phyloP scores from a whole-genome alignment of 768 basidiomycete genomes.

The Serendipita sp. region DNA sequence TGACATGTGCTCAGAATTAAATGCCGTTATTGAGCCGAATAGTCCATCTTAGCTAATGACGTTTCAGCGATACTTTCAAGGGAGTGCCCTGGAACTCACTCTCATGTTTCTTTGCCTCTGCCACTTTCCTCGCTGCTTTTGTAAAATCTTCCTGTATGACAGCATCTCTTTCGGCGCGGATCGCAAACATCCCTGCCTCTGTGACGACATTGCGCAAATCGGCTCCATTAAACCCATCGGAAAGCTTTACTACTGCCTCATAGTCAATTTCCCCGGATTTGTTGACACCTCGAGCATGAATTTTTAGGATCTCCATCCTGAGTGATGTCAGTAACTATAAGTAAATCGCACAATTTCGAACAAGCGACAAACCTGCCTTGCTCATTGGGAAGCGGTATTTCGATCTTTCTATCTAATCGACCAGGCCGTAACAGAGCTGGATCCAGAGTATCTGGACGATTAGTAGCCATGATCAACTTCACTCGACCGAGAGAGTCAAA shows the following conservation, averaged over 20 bases:
- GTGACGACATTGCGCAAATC: slow-evolving; percentile 91
- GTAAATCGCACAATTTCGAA: not conserved
- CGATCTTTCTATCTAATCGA: slow-evolving; percentile 91
- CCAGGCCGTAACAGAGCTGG: slow-evolving; percentile 68
- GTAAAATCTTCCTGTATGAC: slow-evolving; percentile 88
- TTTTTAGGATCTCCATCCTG: slow-evolving; percentile 64
- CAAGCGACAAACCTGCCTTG: slow-evolving; percentile 47
- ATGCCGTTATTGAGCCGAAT: slow-evolving; percentile 10
- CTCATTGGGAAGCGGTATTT: slow-evolving; percentile 94
- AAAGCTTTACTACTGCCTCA: slow-evolving; percentile 94
- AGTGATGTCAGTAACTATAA: not conserved
- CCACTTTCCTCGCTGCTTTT: slow-evolving; percentile 89
- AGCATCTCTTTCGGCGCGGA: slow-evolving; percentile 89
- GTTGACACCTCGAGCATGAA: slow-evolving; percentile 85
- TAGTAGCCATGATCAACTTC: slow-evolving; percentile 99
- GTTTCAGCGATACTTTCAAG: too few relatives aligned
- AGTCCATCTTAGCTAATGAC: slow-evolving; percentile 15
- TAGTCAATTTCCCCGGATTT: slow-evolving; percentile 94
- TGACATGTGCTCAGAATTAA: too few relatives aligned
- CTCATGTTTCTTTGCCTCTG: slow-evolving; percentile 96
- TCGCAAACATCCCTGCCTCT: slow-evolving; percentile 96
- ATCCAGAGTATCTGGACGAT: slow-evolving; percentile 47
- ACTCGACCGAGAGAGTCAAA: slow-evolving; percentile 93
- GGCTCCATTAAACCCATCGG: slow-evolving; percentile 90
- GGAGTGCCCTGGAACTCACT: slow-evolving; percentile 33